These are phyloP conservation scores for Naumovozyma castellii DNA, from an alignment of 805 yeast genomes.

Conservation along the genomic window DNA sequence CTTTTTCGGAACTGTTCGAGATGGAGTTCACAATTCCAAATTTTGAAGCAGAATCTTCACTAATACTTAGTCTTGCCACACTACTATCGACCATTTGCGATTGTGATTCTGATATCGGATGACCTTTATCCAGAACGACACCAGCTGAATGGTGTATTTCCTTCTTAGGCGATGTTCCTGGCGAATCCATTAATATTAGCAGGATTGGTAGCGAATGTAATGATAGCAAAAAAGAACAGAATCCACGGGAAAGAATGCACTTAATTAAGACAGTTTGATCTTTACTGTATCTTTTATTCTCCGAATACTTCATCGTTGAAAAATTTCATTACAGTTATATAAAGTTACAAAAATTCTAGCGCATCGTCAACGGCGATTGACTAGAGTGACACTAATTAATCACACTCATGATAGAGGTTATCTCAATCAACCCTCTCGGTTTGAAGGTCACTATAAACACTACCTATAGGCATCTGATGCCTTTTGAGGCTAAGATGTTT, in stretches of 20 bases:
- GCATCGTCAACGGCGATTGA: background rate
- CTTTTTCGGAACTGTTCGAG: background rate
- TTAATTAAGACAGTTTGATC: too few relatives aligned
- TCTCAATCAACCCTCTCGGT: too few relatives aligned
- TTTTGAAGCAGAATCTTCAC: constrained; percentile 10
- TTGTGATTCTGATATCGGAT: background rate
- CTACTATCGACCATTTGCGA: constrained; percentile 7
- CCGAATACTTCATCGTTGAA: too few relatives aligned
- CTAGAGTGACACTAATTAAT: background rate
- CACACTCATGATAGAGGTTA: background rate
- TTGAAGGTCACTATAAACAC: too few relatives aligned
- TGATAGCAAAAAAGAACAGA: too few relatives aligned
- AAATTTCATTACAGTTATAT: background rate
- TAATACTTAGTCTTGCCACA: constrained; percentile 23
- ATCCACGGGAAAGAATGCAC: too few relatives aligned
- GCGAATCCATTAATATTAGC: constrained; percentile 4
- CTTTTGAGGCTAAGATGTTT: background rate
- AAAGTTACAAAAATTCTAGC: background rate
- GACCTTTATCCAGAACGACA: background rate
- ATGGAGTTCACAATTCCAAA: background rate
- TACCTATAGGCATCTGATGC: background rate
- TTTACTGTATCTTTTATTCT: too few relatives aligned
- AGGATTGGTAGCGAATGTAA: background rate
- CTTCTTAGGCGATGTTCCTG: constrained; percentile 10
- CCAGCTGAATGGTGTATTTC: background rate